Evolutionary conservation across 1,139 yeast species (phyloP).

Genomic region (Yamadazyma aaseri): DNA sequence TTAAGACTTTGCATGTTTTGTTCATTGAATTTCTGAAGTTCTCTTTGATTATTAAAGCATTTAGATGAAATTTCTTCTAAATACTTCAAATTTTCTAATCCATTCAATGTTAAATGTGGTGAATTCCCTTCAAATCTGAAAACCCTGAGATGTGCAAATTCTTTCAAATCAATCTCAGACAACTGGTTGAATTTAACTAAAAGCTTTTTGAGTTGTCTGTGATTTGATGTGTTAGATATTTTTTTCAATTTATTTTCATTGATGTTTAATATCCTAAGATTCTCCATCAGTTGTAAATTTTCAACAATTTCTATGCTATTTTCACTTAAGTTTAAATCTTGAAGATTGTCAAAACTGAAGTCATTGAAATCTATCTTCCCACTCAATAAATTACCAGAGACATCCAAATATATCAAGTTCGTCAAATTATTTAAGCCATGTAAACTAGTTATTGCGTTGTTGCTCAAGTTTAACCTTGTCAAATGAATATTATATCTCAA

Average conservation of each 20-base stretch:
- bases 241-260: constrained; percentile 39
- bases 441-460: constrained; percentile 32
- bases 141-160: constrained; percentile 41
- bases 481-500: constrained; percentile 37
- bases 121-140: constrained; percentile 48
- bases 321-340: constrained; percentile 45
- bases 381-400: constrained; percentile 40
- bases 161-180: constrained; percentile 26
- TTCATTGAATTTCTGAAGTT: constrained; percentile 20
- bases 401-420: constrained; percentile 41
- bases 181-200: constrained; percentile 42
- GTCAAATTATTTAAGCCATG: constrained; percentile 39
- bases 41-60: constrained; percentile 22
- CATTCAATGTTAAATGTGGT: constrained; percentile 16
- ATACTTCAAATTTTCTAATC: constrained; percentile 26
- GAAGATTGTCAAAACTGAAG: constrained; percentile 38
- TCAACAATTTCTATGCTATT: constrained; percentile 34
- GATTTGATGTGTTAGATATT: constrained; percentile 24
- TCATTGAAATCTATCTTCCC: constrained; percentile 39
- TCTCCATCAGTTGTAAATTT: constrained; percentile 36
- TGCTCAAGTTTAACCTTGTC: constrained; percentile 30
- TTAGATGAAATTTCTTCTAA: constrained; percentile 46
- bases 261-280: constrained; percentile 39
- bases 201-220: constrained; percentile 41
- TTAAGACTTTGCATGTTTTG: constrained; percentile 20